These are phyloP conservation scores for Ascochyta lentis DNA, from an alignment of 2,329 filamentous ascomycete genomes.

Conservation along the genomic window DNA sequence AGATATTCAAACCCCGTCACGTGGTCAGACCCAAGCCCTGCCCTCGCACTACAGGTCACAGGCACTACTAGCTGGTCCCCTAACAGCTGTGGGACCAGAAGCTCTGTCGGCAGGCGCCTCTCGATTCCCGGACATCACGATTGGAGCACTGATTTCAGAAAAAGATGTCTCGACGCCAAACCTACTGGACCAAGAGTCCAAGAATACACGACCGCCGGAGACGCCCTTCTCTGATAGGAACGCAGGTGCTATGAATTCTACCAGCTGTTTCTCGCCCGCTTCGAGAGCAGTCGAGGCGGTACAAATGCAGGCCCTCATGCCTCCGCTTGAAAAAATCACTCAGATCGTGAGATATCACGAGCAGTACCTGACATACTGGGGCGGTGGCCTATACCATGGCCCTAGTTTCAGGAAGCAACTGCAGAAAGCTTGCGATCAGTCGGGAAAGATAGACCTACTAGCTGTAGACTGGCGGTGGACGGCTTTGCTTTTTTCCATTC, in stretches of 20 bases:
- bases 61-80: slow-evolving; percentile 1
- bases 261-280: slow-evolving; percentile 30
- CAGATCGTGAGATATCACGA: slow-evolving; percentile 50
- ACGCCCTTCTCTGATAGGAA: slow-evolving; percentile 9
- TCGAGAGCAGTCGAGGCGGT: slow-evolving; percentile 34
- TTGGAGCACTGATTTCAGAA: slow-evolving; percentile 31
- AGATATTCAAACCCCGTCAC: slow-evolving; percentile 14
- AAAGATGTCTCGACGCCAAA: slow-evolving; percentile 30
- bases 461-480: slow-evolving; percentile 49
- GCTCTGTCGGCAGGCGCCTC: slow-evolving; percentile 24
- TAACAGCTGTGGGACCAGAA: slow-evolving; percentile 16
- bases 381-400: slow-evolving; percentile 48
- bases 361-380: slow-evolving; percentile 49
- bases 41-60: slow-evolving; percentile 6
- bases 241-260: slow-evolving; percentile 4
- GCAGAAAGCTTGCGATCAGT: slow-evolving; percentile 46
- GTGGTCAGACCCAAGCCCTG: background rate
- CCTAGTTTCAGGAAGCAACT: slow-evolving; percentile 50
- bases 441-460: slow-evolving; percentile 49
- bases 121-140: slow-evolving; percentile 33
- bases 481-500: slow-evolving; percentile 52
- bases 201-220: slow-evolving; percentile 21
- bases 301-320: slow-evolving; percentile 50
- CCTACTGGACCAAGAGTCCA: slow-evolving; percentile 26
- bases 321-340: slow-evolving; percentile 30